These are phyloP conservation scores for Diaporthe sp. DNA, from an alignment of 2,329 filamentous ascomycete genomes.

Conservation along the genomic window DNA sequence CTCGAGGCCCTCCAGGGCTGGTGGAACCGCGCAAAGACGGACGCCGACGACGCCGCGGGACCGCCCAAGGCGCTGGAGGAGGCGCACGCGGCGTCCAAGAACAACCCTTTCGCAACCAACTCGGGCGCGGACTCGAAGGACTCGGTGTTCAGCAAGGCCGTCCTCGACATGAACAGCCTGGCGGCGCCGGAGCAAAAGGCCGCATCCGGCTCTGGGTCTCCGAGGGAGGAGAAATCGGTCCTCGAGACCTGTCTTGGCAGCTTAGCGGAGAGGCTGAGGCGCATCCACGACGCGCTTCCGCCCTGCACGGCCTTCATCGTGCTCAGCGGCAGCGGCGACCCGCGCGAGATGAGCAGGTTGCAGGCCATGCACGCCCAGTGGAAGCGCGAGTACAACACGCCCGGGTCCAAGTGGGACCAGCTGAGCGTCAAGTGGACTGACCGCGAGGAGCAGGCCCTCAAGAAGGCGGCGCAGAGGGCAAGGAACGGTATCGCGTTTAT, in stretches of 20 bases:
- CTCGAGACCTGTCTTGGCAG: slow-evolving; percentile 62
- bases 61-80: slow-evolving; percentile 48
- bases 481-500: slow-evolving; percentile 76
- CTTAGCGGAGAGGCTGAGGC: slow-evolving; percentile 63
- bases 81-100: slow-evolving; percentile 32
- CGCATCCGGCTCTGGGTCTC: background rate
- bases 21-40: slow-evolving; percentile 71
- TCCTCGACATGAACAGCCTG: slow-evolving; percentile 35
- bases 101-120: slow-evolving; percentile 37
- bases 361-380: slow-evolving; percentile 72
- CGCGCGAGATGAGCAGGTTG: slow-evolving; percentile 74
- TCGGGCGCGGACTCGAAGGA: slow-evolving; percentile 20
- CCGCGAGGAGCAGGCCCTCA: slow-evolving; percentile 73
- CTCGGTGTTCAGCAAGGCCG: slow-evolving; percentile 37
- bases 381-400: slow-evolving; percentile 74
- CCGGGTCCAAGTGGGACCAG: slow-evolving; percentile 75
- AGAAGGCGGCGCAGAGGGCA: slow-evolving; percentile 67
- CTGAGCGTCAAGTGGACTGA: slow-evolving; percentile 78
- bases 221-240: slow-evolving; percentile 42
- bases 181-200: slow-evolving; percentile 15
- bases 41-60: slow-evolving; percentile 48
- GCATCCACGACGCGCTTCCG: slow-evolving; percentile 70
- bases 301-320: slow-evolving; percentile 76
- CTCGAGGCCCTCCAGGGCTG: slow-evolving; percentile 76
- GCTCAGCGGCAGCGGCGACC: slow-evolving; percentile 76